A percentile compares a stretch with the other conserved stretches of the same genome.
Conservation (phyloP, 2,329 filamentous ascomycete genomes). For the Neospermospora avenae region DNA sequence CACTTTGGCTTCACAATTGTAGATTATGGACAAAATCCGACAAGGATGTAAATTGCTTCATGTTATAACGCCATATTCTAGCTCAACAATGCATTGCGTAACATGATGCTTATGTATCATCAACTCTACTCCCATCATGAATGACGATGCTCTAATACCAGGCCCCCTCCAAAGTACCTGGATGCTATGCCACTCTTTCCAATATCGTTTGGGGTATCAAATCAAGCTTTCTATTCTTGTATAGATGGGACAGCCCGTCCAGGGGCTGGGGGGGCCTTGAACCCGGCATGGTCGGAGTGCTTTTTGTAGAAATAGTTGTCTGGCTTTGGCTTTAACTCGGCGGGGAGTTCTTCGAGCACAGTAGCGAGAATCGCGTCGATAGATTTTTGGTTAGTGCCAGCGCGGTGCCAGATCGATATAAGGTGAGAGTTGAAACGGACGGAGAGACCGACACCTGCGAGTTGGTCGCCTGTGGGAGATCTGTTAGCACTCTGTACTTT, state of each 20-base stretch:
- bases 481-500: too few relatives aligned
- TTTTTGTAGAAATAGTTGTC: conserved; percentile 82
- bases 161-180: neutral
- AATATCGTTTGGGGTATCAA: neutral
- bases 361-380: conserved; percentile 70
- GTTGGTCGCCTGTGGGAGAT: conserved; percentile 81
- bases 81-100: conserved; percentile 14
- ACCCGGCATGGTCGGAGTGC: conserved; percentile 84
- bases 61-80: conserved; percentile 12
- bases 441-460: conserved; percentile 84
- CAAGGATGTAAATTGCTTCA: conserved; percentile 21
- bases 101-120: neutral
- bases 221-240: conserved; percentile 26
- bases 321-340: conserved; percentile 68
- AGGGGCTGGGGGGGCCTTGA: conserved; percentile 52
- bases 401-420: conserved; percentile 91
- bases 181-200: too few relatives aligned
- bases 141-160: conserved; percentile 2
- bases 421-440: conserved; percentile 87
- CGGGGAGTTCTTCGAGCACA: conserved; percentile 69
- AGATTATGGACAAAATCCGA: conserved; percentile 6
- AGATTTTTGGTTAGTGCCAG: conserved; percentile 75
- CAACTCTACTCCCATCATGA: neutral
- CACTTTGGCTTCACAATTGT: too few relatives aligned
- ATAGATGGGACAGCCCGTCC: conserved; percentile 22